phyloP scores from a whole-genome alignment of 2,329 filamentous ascomycete species.

The Clonostachys solani region DNA sequence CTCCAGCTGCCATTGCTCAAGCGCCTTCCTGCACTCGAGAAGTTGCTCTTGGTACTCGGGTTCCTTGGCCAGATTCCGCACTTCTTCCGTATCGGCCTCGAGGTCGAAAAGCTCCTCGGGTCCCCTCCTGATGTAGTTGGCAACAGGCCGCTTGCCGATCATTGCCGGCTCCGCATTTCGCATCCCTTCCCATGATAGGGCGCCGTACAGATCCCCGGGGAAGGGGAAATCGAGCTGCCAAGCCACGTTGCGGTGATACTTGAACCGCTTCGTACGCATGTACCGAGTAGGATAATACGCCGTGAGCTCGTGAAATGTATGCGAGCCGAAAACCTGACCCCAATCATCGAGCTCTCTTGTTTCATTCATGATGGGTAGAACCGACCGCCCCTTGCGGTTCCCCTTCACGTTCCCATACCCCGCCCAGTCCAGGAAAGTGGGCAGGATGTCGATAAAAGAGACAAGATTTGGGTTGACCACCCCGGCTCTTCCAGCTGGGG shows the following conservation, averaged over 20 bases:
- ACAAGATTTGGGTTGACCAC: conserved; percentile 35
- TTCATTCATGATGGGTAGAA: conserved; percentile 26
- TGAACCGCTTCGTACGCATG: conserved; percentile 34
- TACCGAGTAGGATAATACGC: conserved; percentile 47
- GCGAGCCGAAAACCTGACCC: conserved; percentile 36
- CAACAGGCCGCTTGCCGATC: conserved; percentile 31
- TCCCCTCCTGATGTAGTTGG: conserved; percentile 35
- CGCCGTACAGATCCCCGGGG: conserved; percentile 37
- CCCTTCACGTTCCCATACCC: background rate
- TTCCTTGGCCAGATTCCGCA: conserved; percentile 29
- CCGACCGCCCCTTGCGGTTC: conserved; percentile 23
- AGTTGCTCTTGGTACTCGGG: conserved; percentile 20
- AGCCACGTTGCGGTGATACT: conserved; percentile 45
- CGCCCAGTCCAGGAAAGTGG: conserved; percentile 37
- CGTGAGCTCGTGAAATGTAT: conserved; percentile 45
- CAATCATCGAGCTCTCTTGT: conserved; percentile 13
- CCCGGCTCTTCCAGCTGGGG: conserved; percentile 1
- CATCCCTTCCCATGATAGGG: conserved; percentile 36
- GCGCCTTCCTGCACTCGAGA: conserved; percentile 15
- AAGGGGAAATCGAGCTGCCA: conserved; percentile 46
- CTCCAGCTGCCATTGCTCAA: conserved; percentile 19
- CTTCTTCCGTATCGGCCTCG: conserved; percentile 35
- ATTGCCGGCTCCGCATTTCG: conserved; percentile 19
- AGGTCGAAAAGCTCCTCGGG: conserved; percentile 43
- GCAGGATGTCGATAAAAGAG: conserved; percentile 39